These are phyloP conservation scores for Chlamydomonas reinhardtii DNA, from an alignment of 163 green algal genomes.

Conservation along the genomic window DNA sequence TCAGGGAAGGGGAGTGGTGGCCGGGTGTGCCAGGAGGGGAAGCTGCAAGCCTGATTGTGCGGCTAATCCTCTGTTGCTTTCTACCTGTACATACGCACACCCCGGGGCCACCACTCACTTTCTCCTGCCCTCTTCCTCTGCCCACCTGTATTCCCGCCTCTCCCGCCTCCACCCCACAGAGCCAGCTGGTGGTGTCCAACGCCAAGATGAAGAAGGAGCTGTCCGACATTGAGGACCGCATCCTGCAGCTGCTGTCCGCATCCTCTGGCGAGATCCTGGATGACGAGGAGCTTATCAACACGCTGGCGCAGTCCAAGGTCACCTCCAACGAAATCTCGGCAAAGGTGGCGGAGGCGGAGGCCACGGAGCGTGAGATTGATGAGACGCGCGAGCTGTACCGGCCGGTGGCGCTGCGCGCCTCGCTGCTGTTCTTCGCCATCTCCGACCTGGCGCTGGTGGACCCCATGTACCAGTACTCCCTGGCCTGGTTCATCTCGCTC, in stretches of 20 bases:
- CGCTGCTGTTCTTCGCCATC: conserved; percentile 89
- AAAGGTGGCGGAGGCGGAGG: conserved; percentile 76
- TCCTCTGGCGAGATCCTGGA: conserved; percentile 85
- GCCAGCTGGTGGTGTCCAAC: conserved; percentile 82
- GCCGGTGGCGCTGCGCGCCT: conserved; percentile 76
- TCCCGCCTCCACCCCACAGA: not conserved
- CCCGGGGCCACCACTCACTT: too few relatives aligned
- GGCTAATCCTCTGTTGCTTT: too few relatives aligned
- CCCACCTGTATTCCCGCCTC: not conserved
- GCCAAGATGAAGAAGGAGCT: conserved; percentile 90
- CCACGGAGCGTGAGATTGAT: conserved; percentile 81
- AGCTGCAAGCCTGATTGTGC: too few relatives aligned
- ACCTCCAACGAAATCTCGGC: conserved; percentile 82
- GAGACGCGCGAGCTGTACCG: conserved; percentile 82
- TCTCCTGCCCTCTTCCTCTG: not conserved
- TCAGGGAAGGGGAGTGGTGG: not conserved
- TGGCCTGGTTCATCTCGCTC: conserved; percentile 72
- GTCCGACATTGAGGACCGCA: conserved; percentile 87
- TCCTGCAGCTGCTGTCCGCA: conserved; percentile 83
- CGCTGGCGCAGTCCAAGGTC: conserved; percentile 82
- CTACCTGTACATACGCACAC: too few relatives aligned
- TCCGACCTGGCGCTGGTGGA: conserved; percentile 81
- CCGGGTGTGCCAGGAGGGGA: not conserved
- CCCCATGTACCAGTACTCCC: conserved; percentile 90
- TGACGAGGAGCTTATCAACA: conserved; percentile 90